phyloP scores from a whole-genome alignment of 371 early-diverging fungal species.

The Mortierella sp. region DNA sequence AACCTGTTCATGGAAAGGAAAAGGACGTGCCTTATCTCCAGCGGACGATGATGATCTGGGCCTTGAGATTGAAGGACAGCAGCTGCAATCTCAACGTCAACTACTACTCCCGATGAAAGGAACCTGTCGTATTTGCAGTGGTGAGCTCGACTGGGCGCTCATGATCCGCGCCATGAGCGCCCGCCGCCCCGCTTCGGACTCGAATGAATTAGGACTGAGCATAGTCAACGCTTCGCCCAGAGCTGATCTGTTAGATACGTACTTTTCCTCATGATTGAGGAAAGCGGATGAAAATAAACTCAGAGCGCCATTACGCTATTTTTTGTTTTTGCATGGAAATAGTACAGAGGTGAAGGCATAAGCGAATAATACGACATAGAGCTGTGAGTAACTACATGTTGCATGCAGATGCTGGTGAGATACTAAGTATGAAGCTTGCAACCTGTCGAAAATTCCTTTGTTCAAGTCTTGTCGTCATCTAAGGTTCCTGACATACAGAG shows the following conservation, averaged over 20 bases:
- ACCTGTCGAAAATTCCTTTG: too few species aligned
- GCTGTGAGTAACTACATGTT: too few species aligned
- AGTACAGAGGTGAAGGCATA: too few species aligned
- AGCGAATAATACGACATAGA: too few species aligned
- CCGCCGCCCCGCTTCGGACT: not conserved
- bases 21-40: not conserved
- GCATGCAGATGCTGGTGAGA: too few species aligned
- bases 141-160: constrained; percentile 19
- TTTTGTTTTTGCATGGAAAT: too few species aligned
- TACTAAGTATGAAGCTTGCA: too few species aligned
- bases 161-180: constrained; percentile 43
- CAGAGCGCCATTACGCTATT: too few species aligned
- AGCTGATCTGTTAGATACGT: constrained; percentile 1
- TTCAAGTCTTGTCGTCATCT: too few species aligned
- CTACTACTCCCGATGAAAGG: constrained; percentile 30
- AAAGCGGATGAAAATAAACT: too few species aligned
- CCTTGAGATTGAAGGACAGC: not conserved
- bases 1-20: not conserved
- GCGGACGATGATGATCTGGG: too few species aligned
- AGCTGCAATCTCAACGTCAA: not conserved
- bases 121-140: constrained; percentile 16
- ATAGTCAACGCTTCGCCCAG: not conserved
- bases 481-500: too few species aligned
- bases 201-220: not conserved
- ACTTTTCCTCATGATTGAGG: constrained; percentile 13